phyloP scores from a whole-genome alignment of 225 moss, liverwort and hornwort species.

The Ulota crispa region DNA sequence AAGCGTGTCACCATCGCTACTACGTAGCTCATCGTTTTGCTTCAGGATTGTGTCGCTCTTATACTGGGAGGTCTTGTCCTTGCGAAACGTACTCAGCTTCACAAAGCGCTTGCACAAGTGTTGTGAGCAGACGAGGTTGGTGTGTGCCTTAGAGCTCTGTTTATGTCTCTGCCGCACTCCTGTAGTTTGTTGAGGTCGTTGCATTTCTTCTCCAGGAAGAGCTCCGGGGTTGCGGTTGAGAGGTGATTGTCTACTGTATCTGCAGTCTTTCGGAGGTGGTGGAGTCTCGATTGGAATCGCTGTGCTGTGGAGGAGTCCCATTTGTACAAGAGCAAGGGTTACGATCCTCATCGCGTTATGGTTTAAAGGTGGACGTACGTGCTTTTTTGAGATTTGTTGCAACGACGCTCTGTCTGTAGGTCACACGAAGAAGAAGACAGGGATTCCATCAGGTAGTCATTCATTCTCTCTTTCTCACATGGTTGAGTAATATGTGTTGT shows the following conservation, averaged over 20 bases:
- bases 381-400: background rate
- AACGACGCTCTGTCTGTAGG: background rate
- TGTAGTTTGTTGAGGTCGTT: background rate
- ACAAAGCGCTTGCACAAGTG: background rate
- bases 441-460: background rate
- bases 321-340: background rate
- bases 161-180: background rate
- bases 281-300: background rate
- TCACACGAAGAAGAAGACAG: background rate
- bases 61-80: background rate
- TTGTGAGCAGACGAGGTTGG: background rate
- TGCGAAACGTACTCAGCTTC: background rate
- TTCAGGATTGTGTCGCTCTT: too few species aligned
- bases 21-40: too few species aligned
- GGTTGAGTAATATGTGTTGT: background rate
- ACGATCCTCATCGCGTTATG: too few species aligned
- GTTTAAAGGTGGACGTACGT: background rate
- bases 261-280: background rate
- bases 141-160: background rate
- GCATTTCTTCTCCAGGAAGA: background rate
- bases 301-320: background rate
- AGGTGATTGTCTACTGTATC: background rate
- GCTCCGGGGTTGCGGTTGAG: too few species aligned
- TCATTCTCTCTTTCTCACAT: background rate
- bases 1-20: too few species aligned